Evolutionary conservation across 2,329 filamentous ascomycete genomes (phyloP).

Genomic region (Xylaria sp.): DNA sequence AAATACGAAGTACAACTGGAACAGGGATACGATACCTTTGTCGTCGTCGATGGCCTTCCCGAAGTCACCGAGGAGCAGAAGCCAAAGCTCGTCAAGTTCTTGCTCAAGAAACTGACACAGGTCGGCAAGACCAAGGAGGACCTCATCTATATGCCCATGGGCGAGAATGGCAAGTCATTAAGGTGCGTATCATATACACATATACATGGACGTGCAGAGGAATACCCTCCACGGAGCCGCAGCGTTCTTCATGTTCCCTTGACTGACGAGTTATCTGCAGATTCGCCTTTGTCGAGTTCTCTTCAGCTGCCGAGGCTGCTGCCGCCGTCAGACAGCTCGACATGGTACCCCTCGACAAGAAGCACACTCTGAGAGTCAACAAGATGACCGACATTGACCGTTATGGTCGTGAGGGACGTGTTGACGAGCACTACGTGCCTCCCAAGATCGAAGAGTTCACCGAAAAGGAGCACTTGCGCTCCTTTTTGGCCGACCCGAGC

Average conservation of each 20-base stretch:
- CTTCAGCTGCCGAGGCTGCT: conserved; percentile 85
- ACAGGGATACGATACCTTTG: conserved; percentile 93
- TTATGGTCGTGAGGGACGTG: conserved; percentile 89
- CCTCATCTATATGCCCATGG: conserved; percentile 90
- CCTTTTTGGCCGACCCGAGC: conserved; percentile 83
- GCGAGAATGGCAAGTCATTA: conserved; percentile 83
- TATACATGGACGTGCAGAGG: conserved; percentile 57
- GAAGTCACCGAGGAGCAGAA: conserved; percentile 88
- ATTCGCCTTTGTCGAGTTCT: conserved; percentile 97
- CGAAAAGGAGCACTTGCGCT: conserved; percentile 93
- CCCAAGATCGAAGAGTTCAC: conserved; percentile 84
- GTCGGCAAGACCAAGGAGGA: conserved; percentile 88
- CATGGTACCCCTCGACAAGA: conserved; percentile 89
- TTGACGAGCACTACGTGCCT: conserved; percentile 87
- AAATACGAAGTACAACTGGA: conserved; percentile 96
- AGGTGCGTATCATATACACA: too few species aligned
- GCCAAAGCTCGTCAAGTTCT: conserved; percentile 93
- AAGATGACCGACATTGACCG: conserved; percentile 98
- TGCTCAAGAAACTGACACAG: conserved; percentile 88
- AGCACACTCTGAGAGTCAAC: conserved; percentile 93
- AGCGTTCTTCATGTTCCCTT: background rate
- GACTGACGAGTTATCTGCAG: conserved; percentile 50
- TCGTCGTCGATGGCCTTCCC: conserved; percentile 93
- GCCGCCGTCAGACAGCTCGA: conserved; percentile 90
- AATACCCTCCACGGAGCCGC: background rate